A percentile compares a stretch with the other conserved stretches of the same genome.
phyloP scores from a whole-genome alignment of 2,329 filamentous ascomycete genomes.

The Colletotrichum phormii region DNA sequence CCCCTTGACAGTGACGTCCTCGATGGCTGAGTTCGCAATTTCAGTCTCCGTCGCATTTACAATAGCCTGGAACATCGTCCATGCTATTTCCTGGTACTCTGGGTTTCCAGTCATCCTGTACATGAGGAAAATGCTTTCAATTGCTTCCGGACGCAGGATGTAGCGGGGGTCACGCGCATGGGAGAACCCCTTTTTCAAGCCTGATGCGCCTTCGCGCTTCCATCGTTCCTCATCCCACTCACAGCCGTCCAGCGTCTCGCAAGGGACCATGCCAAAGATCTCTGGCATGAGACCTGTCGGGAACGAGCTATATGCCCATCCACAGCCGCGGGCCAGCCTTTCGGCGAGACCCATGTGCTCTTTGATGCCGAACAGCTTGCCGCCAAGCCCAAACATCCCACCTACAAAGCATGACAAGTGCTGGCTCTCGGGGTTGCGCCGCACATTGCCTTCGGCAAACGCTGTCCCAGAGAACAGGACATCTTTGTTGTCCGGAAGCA shows the following conservation, averaged over 20 bases:
- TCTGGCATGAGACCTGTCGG: slow-evolving; percentile 66
- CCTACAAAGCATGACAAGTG: slow-evolving; percentile 65
- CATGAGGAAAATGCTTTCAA: slow-evolving; percentile 65
- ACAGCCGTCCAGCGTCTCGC: slow-evolving; percentile 55
- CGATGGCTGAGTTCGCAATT: slow-evolving; percentile 60
- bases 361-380: slow-evolving; percentile 53
- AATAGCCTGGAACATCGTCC: slow-evolving; percentile 64
- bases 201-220: slow-evolving; percentile 40
- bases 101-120: slow-evolving; percentile 63
- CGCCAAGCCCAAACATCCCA: slow-evolving; percentile 62
- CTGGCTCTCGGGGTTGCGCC: slow-evolving; percentile 49
- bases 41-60: slow-evolving; percentile 58
- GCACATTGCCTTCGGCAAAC: slow-evolving; percentile 38
- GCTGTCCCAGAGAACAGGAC: slow-evolving; percentile 66
- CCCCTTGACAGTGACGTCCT: slow-evolving; percentile 60
- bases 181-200: slow-evolving; percentile 69
- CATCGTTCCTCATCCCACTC: slow-evolving; percentile 52
- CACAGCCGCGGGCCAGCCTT: slow-evolving; percentile 62
- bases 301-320: slow-evolving; percentile 61
- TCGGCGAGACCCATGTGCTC: slow-evolving; percentile 56
- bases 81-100: slow-evolving; percentile 62
- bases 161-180: slow-evolving; percentile 65
- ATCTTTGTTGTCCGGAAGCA: slow-evolving; percentile 71
- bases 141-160: slow-evolving; percentile 62
- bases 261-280: slow-evolving; percentile 56